phyloP scores from a whole-genome alignment of 805 yeast genomes.

The Candida dendrica region DNA sequence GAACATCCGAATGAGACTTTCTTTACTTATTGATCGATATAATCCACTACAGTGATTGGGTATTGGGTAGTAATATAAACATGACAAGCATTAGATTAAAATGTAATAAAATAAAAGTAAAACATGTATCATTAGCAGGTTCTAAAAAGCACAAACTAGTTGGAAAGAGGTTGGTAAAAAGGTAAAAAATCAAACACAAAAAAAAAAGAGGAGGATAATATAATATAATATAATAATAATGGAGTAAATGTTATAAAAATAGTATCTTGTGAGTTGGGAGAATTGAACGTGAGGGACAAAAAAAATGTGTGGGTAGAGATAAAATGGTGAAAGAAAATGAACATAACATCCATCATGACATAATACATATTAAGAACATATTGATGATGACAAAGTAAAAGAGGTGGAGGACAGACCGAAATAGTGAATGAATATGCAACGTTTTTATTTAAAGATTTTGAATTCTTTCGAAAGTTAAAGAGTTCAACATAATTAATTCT shows the following conservation, averaged over 20 bases:
- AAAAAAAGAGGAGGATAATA: background rate
- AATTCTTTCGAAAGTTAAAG: background rate
- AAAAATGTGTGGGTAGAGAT: background rate
- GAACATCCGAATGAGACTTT: background rate
- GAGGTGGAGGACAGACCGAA: background rate
- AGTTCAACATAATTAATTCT: background rate
- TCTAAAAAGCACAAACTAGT: background rate
- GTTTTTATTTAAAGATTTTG: slow-evolving; percentile 1
- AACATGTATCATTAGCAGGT: background rate
- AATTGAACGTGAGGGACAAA: slow-evolving; percentile 3
- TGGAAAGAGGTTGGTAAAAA: background rate
- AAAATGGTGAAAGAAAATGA: background rate
- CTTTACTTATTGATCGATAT: background rate
- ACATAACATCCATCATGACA: background rate
- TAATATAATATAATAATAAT: background rate
- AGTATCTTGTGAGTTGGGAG: background rate
- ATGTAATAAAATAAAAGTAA: background rate
- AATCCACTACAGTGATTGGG: background rate
- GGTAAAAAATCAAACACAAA: background rate
- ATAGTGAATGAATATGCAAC: background rate
- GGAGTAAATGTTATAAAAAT: too few species aligned
- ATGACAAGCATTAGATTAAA: background rate
- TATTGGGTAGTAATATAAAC: too few species aligned
- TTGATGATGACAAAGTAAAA: background rate
- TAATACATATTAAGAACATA: background rate